Evolutionary conservation across 495 filamentous ascomycete genomes (phyloP).

Genomic region (Glutinoglossum americanum): DNA sequence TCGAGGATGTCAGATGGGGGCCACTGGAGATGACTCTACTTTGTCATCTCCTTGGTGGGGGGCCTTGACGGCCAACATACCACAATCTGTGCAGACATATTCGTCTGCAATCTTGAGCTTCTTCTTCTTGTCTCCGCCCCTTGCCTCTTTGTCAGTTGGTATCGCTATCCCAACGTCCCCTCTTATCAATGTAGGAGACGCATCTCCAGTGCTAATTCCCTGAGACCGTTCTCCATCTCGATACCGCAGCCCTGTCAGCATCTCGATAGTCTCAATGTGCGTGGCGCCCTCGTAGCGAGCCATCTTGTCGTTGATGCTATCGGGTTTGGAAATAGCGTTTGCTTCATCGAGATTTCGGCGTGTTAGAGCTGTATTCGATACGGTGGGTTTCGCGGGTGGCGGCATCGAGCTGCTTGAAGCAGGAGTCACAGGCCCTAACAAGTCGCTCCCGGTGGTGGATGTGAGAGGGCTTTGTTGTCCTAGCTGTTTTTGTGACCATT

Average conservation of each 20-base stretch:
- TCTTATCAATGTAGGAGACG: slow-evolving; percentile 56
- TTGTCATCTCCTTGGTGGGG: too few species aligned
- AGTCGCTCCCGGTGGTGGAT: slow-evolving; percentile 21
- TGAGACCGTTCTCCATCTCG: slow-evolving; percentile 73
- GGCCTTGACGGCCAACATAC: slow-evolving; percentile 25
- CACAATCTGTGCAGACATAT: slow-evolving; percentile 92
- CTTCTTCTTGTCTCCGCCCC: slow-evolving; percentile 64
- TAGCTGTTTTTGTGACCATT: slow-evolving; percentile 26
- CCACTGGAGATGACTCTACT: too few species aligned
- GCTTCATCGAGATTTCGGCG: slow-evolving; percentile 61
- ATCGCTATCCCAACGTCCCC: slow-evolving; percentile 77
- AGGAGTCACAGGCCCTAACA: slow-evolving; percentile 11
- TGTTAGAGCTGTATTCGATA: slow-evolving; percentile 43
- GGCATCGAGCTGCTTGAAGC: slow-evolving; percentile 29
- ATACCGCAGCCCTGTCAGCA: slow-evolving; percentile 77
- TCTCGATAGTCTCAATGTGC: slow-evolving; percentile 77
- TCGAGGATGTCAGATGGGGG: not conserved
- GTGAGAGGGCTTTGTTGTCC: slow-evolving; percentile 32
- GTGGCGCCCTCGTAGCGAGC: slow-evolving; percentile 49
- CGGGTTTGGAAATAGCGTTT: slow-evolving; percentile 40
- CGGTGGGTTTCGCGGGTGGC: slow-evolving; percentile 40
- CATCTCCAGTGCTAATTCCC: slow-evolving; percentile 72
- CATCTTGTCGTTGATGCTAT: slow-evolving; percentile 61
- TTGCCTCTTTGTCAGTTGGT: slow-evolving; percentile 45
- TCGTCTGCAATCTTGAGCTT: slow-evolving; percentile 79